Evolutionary conservation across 495 filamentous ascomycete species (phyloP).

Genomic region (Cercophora samala): DNA sequence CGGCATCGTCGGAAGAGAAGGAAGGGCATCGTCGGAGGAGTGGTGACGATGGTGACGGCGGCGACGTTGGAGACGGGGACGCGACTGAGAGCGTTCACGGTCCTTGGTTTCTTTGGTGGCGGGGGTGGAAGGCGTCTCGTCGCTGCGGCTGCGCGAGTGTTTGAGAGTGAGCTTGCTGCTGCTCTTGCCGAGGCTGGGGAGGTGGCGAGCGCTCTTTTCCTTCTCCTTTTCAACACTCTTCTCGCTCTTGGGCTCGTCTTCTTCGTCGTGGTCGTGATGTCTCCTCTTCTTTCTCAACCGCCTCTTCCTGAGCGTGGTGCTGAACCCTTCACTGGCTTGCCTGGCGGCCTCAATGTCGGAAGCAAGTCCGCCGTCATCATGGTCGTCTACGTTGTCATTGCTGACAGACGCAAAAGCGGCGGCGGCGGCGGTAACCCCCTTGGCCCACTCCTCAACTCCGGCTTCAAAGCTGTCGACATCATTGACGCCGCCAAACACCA

Average conservation of each 20-base stretch:
- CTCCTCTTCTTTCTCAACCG: slow-evolving; percentile 41
- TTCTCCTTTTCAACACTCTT: slow-evolving; percentile 16
- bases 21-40: slow-evolving; percentile 25
- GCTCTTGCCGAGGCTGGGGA: slow-evolving; percentile 25
- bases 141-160: slow-evolving; percentile 31
- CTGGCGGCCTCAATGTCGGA: slow-evolving; percentile 44
- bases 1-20: slow-evolving; percentile 19
- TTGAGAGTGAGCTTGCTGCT: slow-evolving; percentile 34
- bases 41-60: slow-evolving; percentile 35
- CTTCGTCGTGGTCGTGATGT: slow-evolving; percentile 25
- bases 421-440: slow-evolving; percentile 48
- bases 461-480: slow-evolving; percentile 34
- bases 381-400: slow-evolving; percentile 21
- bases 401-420: slow-evolving; percentile 16
- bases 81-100: slow-evolving; percentile 21
- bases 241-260: slow-evolving; percentile 12
- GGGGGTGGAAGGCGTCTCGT: slow-evolving; percentile 12
- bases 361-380: slow-evolving; percentile 33
- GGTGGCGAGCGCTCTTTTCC: slow-evolving; percentile 24
- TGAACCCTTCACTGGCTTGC: slow-evolving; percentile 40
- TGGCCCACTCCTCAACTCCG: slow-evolving; percentile 47
- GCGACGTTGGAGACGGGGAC: slow-evolving; percentile 19
- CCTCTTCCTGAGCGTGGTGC: slow-evolving; percentile 50
- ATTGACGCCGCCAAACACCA: slow-evolving; percentile 34
- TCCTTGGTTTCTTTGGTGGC: slow-evolving; percentile 10